phyloP scores from a whole-genome alignment of 129 eudicot species.

The Pulicaria dysenterica region DNA sequence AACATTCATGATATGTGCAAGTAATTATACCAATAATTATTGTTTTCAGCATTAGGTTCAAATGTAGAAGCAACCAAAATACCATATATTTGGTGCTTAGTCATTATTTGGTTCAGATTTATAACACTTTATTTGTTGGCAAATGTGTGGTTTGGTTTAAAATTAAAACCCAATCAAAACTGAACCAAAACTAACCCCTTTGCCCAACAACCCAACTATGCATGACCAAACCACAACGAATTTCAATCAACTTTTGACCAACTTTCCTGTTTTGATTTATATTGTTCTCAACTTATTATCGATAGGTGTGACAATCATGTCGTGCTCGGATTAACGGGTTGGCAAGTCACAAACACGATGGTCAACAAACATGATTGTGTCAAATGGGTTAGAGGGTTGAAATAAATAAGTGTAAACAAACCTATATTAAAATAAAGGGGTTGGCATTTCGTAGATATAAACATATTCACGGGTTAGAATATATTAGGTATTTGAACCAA shows the following conservation, averaged over 20 bases:
- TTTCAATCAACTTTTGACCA: neutral
- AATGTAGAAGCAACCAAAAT: neutral
- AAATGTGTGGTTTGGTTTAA: neutral
- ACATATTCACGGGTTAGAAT: no score
- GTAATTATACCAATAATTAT: no score
- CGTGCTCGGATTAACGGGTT: no score
- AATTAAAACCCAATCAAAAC: neutral
- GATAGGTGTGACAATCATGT: no score
- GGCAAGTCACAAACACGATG: no score
- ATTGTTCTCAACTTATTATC: neutral
- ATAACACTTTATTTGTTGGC: slow-evolving; percentile 2
- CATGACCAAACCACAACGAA: neutral
- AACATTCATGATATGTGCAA: neutral
- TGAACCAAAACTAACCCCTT: neutral
- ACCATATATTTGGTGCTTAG: neutral
- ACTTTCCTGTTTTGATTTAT: neutral
- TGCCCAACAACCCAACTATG: neutral
- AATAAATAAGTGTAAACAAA: no score
- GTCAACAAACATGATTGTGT: no score
- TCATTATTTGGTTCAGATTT: neutral
- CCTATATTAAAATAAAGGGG: no score
- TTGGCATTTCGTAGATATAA: no score
- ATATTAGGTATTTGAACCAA: no score
- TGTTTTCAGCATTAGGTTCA: neutral
- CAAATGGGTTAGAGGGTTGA: no score